Evolutionary conservation across 805 yeast genomes (phyloP), one percentile per base, ranked within the genome.

Genomic region (Brettanomyces anomalus): DNA sequence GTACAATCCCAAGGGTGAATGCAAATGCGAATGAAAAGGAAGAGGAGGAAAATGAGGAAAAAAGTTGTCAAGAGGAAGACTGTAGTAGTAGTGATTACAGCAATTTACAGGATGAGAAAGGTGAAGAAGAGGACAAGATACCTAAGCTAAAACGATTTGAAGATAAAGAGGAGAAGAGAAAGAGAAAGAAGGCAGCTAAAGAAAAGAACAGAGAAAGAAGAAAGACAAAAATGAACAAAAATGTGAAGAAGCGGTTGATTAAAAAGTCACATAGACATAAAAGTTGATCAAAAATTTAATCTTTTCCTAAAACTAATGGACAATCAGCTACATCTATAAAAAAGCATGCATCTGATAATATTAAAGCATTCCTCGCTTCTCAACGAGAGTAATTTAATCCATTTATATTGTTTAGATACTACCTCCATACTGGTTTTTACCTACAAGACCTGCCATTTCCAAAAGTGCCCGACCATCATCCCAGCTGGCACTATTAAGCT

Each of bases 381-480:
- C 18, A 33, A 10, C 13, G 16, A 35, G 28, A 7, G 28, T 7
- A 24, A 24, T 11, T 7, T 38, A 38, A 20, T n/a, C 18, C 5
- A 11, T 16, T 28, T 28, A 21, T 24, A 37, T 19, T 20, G 17
- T 16, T 42, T 55, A 72, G 10, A 74, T 60, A 36, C 76, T 71
- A 1, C 79, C 80, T 3, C 79, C 80, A 34, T 67, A 62, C 14
- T 49, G 46, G 33, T 61, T 64, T 35, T 67, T 64, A 1, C 80
- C 79, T 5, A 74, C 70, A 36, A 76, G 55, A 0, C 81, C 81
- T 0, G 86, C 96, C 86, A 89, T 73, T 51, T 88, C 97, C 48
- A 89, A 63, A 39, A 89, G 66, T 0, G 96, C 95, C 43, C 87
- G 63, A 41, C 87, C 96, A 52, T 89, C 97, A 2, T 85, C 84